These are phyloP conservation scores for Plasmodium coatneyi DNA, from an alignment of 169 alveolate species.

Conservation along the genomic window DNA sequence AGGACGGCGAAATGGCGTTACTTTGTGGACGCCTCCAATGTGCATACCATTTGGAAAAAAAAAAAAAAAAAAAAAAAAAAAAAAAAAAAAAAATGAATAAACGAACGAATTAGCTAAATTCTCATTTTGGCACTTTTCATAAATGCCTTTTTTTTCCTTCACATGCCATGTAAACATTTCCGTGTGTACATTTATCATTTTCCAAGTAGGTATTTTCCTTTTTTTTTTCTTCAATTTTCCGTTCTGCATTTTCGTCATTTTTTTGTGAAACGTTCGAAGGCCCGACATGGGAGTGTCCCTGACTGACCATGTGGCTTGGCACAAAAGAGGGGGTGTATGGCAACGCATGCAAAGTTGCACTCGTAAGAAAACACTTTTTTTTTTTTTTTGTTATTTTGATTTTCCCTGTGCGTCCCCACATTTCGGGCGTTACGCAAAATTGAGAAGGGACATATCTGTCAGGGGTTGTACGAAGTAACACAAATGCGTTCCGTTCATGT, in stretches of 20 bases:
- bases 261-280: background rate
- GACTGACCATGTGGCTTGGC: background rate
- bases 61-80: background rate
- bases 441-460: background rate
- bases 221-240: background rate
- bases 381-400: background rate
- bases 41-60: background rate
- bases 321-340: background rate
- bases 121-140: background rate
- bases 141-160: background rate
- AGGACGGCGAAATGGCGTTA: slow-evolving; percentile 12
- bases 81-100: background rate
- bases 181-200: background rate
- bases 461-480: slow-evolving; percentile 70
- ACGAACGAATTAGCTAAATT: background rate
- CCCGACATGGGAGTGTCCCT: background rate
- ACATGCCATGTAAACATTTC: background rate
- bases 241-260: background rate
- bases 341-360: background rate
- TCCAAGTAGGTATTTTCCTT: background rate
- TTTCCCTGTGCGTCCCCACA: background rate
- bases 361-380: background rate
- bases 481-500: slow-evolving; percentile 72
- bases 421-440: background rate
- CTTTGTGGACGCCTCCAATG: slow-evolving; percentile 14